Evolutionary conservation across 2,329 filamentous ascomycete species (phyloP).

Genomic region (Fusarium domesticum): DNA sequence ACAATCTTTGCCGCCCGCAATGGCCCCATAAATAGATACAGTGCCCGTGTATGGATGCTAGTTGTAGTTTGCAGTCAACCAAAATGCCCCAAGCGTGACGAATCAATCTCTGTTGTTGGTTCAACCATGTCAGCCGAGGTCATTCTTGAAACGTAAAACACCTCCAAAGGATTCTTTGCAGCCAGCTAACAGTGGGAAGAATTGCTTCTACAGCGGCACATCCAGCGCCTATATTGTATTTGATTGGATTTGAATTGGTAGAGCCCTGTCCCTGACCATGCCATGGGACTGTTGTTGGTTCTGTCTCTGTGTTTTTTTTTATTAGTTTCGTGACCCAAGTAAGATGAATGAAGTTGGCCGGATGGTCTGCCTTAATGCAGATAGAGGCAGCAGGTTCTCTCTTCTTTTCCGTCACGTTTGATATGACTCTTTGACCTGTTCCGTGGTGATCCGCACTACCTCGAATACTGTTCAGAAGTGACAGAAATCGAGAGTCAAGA

Average conservation of each 20-base stretch:
- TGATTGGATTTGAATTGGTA: background rate
- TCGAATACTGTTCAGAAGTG: background rate
- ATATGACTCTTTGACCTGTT: background rate
- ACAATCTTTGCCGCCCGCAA: slow-evolving; percentile 5
- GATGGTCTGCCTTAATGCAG: background rate
- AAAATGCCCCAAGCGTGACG: background rate
- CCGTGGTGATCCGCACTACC: background rate
- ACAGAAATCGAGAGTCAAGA: background rate
- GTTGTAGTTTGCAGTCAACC: background rate
- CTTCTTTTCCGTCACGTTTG: background rate
- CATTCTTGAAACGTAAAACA: slow-evolving; percentile 1
- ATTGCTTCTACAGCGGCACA: background rate
- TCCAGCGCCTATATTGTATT: background rate
- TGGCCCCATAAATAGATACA: too few relatives aligned
- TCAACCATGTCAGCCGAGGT: background rate
- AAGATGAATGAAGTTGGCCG: background rate
- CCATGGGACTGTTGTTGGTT: background rate
- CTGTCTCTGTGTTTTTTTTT: background rate
- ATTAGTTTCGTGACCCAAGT: background rate
- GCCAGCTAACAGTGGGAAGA: background rate
- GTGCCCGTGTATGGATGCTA: too few relatives aligned
- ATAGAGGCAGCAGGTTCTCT: background rate
- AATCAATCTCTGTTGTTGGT: slow-evolving; percentile 2
- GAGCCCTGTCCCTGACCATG: background rate
- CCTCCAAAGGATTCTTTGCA: background rate